Evolutionary conservation across 495 filamentous ascomycete species (phyloP), one percentile per base, ranked within the genome.

Genomic region (Xylaria intraflava): DNA sequence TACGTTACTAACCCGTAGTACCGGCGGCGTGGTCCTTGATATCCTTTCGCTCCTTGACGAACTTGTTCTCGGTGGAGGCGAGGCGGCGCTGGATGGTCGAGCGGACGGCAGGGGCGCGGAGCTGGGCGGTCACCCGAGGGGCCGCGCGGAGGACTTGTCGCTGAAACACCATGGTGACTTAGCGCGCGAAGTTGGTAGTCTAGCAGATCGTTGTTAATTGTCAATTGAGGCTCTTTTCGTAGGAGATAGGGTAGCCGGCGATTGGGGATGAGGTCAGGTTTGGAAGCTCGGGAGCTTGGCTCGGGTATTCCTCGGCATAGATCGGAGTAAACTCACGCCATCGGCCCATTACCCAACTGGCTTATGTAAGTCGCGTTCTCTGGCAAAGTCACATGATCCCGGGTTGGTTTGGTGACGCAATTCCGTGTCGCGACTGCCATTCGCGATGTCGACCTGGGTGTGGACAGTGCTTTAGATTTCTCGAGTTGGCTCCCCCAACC

Each of bases 11-110:
- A 95, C 91, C 86, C 64, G 81, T 84, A 35, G 87, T 92, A 54
- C 76, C 78, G 51, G 77, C 82, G 49, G 91, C 91, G 69, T 96
- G 91, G 61, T 87, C 79, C 79, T 94, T 91, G 66, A 94, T 85
- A 53, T 80, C 83, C 66, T 78, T 75, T 60, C 91, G 80, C 78
- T 96, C 90, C 51, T 84, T 82, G 72, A 92, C 83, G 80, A 96
- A 96, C 59, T 80, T 78, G 72, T 92, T 95, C 78, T 93, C 87
- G 72, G 73, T 72, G 74, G 81, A 85, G 70, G 82, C 84, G 59
- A 85, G 73, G 62, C 88, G 86, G 65, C 85, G 84, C 75, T 85
- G 83, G 61, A 80, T 61, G 46, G 77, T 67, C 44, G 71, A 71
- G 66, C 84, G 85, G 65, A 81, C 60, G 57, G 77, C 73, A 62